Evolutionary conservation across 1,284 basidiomycete species (phyloP).

Genomic region (Microstroma glucosiphilum): DNA sequence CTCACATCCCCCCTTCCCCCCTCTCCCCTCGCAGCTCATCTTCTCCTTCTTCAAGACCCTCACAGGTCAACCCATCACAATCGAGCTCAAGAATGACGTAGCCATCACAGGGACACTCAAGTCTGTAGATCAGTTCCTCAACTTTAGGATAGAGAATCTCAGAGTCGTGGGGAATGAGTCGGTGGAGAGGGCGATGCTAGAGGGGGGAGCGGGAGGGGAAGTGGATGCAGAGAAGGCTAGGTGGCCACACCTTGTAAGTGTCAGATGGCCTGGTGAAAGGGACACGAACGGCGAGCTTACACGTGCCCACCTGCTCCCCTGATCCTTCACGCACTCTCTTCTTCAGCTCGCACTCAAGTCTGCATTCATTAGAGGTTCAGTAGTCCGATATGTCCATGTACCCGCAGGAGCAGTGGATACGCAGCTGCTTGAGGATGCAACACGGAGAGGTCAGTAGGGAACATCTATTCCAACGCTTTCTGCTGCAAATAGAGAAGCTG

Average conservation of each 20-base stretch:
- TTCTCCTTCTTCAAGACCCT: constrained; percentile 99
- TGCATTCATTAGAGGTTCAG: constrained; percentile 96
- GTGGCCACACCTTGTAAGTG: constrained; percentile 90
- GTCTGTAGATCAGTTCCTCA: constrained; percentile 98
- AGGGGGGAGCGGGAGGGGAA: not conserved
- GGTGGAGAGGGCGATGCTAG: constrained; percentile 10
- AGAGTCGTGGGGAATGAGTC: constrained; percentile 57
- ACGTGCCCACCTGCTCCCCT: too few species aligned
- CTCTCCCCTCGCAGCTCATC: constrained; percentile 64
- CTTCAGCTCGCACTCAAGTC: constrained; percentile 94
- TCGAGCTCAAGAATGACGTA: constrained; percentile 98
- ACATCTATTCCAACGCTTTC: not conserved
- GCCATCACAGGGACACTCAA: constrained; percentile 93
- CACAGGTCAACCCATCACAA: constrained; percentile 82
- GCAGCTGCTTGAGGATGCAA: constrained; percentile 92
- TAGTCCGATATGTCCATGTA: constrained; percentile 93
- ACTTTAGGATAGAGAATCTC: constrained; percentile 92
- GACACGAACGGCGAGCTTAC: too few species aligned
- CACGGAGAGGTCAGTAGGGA: constrained; percentile 64
- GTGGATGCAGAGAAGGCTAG: constrained; percentile 69
- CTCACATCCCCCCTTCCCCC: too few species aligned
- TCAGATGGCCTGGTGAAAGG: too few species aligned
- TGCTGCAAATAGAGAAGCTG: not conserved
- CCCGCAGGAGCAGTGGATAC: constrained; percentile 90
- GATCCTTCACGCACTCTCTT: too few species aligned